Conservation (phyloP, 129 eudicot genomes). For the Cynara cardunculus region DNA sequence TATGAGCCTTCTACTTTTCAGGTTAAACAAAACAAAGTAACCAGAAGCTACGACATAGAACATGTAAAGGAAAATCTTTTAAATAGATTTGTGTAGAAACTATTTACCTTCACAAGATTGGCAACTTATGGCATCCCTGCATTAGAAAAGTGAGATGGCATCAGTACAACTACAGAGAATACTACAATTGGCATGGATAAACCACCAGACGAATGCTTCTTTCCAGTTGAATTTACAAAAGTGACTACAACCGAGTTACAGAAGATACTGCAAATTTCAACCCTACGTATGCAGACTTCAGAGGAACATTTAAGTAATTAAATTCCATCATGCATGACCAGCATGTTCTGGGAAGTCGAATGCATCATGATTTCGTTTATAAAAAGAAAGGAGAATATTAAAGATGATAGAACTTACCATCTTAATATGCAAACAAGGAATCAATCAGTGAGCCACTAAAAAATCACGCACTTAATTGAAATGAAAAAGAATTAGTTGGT, state of each 20-base stretch:
- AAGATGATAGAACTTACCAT: constrained; percentile 2
- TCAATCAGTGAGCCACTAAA: neutral
- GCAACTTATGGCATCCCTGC: constrained; percentile 93
- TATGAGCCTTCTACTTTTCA: neutral
- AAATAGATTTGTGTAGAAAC: neutral
- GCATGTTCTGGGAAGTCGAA: neutral
- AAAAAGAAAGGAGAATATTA: neutral
- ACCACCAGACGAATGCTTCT: neutral
- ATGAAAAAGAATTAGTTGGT: neutral
- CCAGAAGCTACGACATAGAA: neutral
- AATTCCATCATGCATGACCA: neutral
- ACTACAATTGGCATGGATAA: constrained; percentile 10
- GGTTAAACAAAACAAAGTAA: neutral
- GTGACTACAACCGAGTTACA: constrained; percentile 6
- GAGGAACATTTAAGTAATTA: neutral
- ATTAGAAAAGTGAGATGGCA: neutral
- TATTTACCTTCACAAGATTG: constrained; percentile 70
- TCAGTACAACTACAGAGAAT: constrained; percentile 8
- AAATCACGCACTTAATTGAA: too few species aligned
- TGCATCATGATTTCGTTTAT: neutral
- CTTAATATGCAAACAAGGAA: constrained; percentile 9
- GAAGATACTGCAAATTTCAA: neutral
- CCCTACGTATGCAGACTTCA: neutral
- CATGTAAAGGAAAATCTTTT: neutral
- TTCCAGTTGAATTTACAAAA: neutral